phyloP scores from a whole-genome alignment of 1,284 basidiomycete species.

The Termitomyces sp. region DNA sequence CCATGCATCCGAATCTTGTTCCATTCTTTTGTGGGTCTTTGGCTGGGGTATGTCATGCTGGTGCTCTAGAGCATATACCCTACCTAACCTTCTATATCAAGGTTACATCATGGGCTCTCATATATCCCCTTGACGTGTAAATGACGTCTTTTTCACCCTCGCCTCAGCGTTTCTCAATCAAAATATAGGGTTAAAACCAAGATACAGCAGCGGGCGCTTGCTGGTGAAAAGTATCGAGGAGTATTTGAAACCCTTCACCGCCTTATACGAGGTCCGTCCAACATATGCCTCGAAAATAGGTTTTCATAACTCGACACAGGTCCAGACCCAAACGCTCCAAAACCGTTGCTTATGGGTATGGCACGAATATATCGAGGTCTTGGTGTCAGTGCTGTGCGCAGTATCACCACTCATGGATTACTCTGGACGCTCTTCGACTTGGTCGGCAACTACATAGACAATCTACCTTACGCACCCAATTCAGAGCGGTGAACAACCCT shows the following conservation, averaged over 20 bases:
- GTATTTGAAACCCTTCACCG: conserved; percentile 71
- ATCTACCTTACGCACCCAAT: conserved; percentile 47
- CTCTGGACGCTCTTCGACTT: conserved; percentile 83
- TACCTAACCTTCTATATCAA: conserved; percentile 15
- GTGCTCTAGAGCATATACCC: neutral
- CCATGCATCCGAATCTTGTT: conserved; percentile 69
- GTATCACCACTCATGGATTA: conserved; percentile 78
- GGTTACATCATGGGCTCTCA: conserved; percentile 76
- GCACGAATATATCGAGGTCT: conserved; percentile 79
- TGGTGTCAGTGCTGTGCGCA: conserved; percentile 78
- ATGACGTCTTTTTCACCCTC: conserved; percentile 21
- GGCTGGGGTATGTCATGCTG: conserved; percentile 52
- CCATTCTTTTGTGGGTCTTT: conserved; percentile 84
- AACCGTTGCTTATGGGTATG: conserved; percentile 65
- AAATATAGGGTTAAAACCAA: conserved; percentile 82
- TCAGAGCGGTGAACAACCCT: conserved; percentile 14
- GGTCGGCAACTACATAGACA: conserved; percentile 70
- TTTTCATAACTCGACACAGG: conserved; percentile 37
- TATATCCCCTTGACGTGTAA: conserved; percentile 81
- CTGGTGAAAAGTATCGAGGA: conserved; percentile 65
- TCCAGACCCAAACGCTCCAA: conserved; percentile 67
- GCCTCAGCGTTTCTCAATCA: neutral
- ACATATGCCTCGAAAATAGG: neutral
- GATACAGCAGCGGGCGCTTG: conserved; percentile 83
- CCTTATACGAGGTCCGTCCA: conserved; percentile 61